These are phyloP conservation scores for Cryptosporidium xiaoi DNA, from an alignment of 169 alveolate genomes.

Conservation along the genomic window DNA sequence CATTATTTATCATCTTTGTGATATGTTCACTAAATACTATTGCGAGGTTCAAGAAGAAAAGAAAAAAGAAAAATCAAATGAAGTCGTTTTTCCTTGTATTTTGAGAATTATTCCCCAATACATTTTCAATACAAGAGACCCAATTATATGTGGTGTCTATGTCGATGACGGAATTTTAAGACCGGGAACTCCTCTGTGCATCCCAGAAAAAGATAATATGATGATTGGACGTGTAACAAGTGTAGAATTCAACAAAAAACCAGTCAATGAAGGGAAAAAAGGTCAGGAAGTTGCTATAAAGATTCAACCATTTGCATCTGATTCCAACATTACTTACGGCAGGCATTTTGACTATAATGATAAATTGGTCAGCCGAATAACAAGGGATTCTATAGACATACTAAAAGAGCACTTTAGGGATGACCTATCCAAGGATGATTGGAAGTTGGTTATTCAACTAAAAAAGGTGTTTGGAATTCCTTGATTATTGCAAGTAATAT, in stretches of 20 bases:
- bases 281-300: conserved; percentile 91
- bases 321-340: conserved; percentile 92
- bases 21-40: conserved; percentile 93
- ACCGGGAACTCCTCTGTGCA: conserved; percentile 94
- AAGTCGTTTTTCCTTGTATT: conserved; percentile 96
- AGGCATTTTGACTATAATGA: conserved; percentile 93
- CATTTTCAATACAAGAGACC: conserved; percentile 95
- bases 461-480: conserved; percentile 85
- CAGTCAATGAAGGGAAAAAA: conserved; percentile 91
- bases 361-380: conserved; percentile 88
- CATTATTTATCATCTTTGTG: conserved; percentile 98
- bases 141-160: conserved; percentile 95
- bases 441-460: conserved; percentile 92
- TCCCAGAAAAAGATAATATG: conserved; percentile 90
- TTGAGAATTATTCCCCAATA: conserved; percentile 92
- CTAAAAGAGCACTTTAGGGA: conserved; percentile 95
- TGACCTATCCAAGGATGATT: conserved; percentile 93
- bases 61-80: conserved; percentile 81
- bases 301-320: conserved; percentile 83
- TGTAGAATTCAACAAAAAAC: conserved; percentile 93
- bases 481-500: conserved; percentile 5
- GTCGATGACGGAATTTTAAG: conserved; percentile 93
- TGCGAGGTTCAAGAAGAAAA: conserved; percentile 91
- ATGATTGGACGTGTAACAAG: conserved; percentile 95
- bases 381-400: conserved; percentile 94